phyloP scores from a whole-genome alignment of 1,284 basidiomycete species.

The Cryptococcus wingfieldii region DNA sequence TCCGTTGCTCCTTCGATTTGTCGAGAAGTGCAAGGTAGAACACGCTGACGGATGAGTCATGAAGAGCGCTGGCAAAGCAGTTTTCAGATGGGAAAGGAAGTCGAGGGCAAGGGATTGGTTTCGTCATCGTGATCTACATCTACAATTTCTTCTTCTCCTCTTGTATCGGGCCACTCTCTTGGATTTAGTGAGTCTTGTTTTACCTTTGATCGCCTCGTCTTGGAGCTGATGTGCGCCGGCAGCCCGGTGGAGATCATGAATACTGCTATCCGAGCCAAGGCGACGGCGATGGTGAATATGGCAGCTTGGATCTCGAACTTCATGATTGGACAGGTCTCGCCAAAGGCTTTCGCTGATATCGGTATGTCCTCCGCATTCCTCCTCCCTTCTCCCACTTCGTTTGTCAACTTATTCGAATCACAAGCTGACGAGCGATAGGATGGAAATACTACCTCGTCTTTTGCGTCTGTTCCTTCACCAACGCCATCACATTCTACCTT shows the following conservation, averaged over 20 bases:
- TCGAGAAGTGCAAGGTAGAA: neutral
- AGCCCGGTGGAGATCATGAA: slow-evolving; percentile 54
- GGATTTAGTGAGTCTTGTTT: slow-evolving; percentile 35
- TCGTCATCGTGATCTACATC: slow-evolving; percentile 32
- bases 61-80: slow-evolving; percentile 17
- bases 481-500: slow-evolving; percentile 59
- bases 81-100: slow-evolving; percentile 15
- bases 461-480: slow-evolving; percentile 60
- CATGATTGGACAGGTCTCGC: slow-evolving; percentile 50
- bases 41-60: neutral
- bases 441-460: slow-evolving; percentile 57
- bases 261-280: slow-evolving; percentile 60
- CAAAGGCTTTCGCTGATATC: slow-evolving; percentile 43
- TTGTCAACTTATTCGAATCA: neutral
- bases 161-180: slow-evolving; percentile 35
- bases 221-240: too few relatives aligned
- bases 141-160: slow-evolving; percentile 34
- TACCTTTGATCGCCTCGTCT: neutral
- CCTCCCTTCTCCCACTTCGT: too few relatives aligned
- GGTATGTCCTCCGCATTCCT: slow-evolving; percentile 12
- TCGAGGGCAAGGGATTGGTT: slow-evolving; percentile 22
- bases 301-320: slow-evolving; percentile 55
- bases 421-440: slow-evolving; percentile 15
- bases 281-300: slow-evolving; percentile 57
- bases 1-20: neutral